Percentiles rank a stretch among this genome's conserved stretches.
Conservation (phyloP, 2,329 filamentous ascomycete genomes). For the Aspergillus costaricaensis region DNA sequence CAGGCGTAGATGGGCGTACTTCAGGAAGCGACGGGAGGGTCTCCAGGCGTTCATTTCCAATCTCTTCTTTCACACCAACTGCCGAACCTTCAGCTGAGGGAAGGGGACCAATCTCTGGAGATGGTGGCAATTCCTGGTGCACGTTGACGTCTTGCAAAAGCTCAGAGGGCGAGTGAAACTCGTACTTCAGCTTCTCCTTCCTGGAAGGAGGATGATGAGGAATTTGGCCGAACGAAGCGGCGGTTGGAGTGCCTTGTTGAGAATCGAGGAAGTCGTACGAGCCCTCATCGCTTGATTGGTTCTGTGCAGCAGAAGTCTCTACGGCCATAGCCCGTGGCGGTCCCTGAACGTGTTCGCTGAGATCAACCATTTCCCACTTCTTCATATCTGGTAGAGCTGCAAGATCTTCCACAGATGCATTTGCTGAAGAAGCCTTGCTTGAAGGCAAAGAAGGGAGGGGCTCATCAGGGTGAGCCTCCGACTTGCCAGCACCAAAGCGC, state of each 20-base stretch:
- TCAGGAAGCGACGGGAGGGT: constrained; percentile 21
- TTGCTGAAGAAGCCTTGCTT: constrained; percentile 52
- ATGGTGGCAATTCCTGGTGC: constrained; percentile 27
- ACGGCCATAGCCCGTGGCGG: constrained; percentile 31
- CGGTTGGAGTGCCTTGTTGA: constrained; percentile 69
- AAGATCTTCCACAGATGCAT: constrained; percentile 49
- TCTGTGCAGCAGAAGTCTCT: constrained; percentile 37
- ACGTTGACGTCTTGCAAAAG: constrained; percentile 41
- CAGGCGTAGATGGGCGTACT: constrained; percentile 23
- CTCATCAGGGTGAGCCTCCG: constrained; percentile 43
- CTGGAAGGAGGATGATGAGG: constrained; percentile 22
- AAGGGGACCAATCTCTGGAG: constrained; percentile 25
- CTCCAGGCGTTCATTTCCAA: constrained; percentile 19
- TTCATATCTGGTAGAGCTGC: constrained; percentile 29
- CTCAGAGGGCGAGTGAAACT: constrained; percentile 51
- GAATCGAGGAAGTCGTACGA: constrained; percentile 58
- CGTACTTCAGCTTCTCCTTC: constrained; percentile 46
- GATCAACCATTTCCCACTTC: constrained; percentile 35
- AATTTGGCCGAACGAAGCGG: constrained; percentile 50
- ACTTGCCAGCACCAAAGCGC: constrained; percentile 52
- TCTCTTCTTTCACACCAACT: constrained; percentile 28
- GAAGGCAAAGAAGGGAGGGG: constrained; percentile 54
- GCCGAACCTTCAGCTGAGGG: constrained; percentile 37
- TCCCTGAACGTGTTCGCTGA: constrained; percentile 20
- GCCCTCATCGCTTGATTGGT: constrained; percentile 34